phyloP scores from a whole-genome alignment of 2,329 filamentous ascomycete species.

The Orbilia brochopaga region DNA sequence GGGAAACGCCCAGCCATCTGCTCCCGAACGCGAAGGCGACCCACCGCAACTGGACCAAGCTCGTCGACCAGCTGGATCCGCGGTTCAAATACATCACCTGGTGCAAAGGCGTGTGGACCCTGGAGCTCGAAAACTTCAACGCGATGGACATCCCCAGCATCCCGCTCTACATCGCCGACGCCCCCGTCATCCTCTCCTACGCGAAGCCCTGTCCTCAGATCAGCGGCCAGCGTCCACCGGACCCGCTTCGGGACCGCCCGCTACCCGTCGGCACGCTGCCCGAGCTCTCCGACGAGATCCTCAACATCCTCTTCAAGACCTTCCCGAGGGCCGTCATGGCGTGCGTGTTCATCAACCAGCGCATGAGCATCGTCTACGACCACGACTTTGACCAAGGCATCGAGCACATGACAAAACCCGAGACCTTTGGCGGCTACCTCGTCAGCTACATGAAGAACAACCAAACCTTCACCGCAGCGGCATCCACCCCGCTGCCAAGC shows the following conservation, averaged over 20 bases:
- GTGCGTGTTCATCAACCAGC: conserved; percentile 45
- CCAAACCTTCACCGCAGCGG: conserved; percentile 31
- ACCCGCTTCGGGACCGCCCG: conserved; percentile 27
- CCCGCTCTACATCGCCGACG: conserved; percentile 44
- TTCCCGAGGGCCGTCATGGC: conserved; percentile 34
- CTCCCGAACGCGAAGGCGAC: conserved; percentile 31
- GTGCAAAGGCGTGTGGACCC: conserved; percentile 46
- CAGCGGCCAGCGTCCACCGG: conserved; percentile 32
- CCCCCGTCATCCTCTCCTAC: conserved; percentile 45
- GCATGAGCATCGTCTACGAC: conserved; percentile 44
- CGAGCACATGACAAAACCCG: conserved; percentile 48
- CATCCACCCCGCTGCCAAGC: conserved; percentile 28
- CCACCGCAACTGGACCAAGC: conserved; percentile 29
- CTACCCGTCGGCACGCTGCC: conserved; percentile 36
- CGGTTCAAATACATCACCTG: conserved; percentile 37
- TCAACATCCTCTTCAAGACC: conserved; percentile 35
- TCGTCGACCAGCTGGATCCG: conserved; percentile 28
- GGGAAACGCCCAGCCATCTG: conserved; percentile 38
- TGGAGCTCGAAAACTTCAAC: conserved; percentile 42
- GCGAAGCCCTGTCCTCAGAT: conserved; percentile 37
- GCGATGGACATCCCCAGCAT: conserved; percentile 43
- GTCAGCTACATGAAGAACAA: conserved; percentile 47
- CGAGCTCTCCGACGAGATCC: conserved; percentile 33
- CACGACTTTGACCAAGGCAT: conserved; percentile 43
- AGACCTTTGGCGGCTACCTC: conserved; percentile 44